Evolutionary conservation across 345 rosid genomes (phyloP).

Genomic region (Ricinus communis): DNA sequence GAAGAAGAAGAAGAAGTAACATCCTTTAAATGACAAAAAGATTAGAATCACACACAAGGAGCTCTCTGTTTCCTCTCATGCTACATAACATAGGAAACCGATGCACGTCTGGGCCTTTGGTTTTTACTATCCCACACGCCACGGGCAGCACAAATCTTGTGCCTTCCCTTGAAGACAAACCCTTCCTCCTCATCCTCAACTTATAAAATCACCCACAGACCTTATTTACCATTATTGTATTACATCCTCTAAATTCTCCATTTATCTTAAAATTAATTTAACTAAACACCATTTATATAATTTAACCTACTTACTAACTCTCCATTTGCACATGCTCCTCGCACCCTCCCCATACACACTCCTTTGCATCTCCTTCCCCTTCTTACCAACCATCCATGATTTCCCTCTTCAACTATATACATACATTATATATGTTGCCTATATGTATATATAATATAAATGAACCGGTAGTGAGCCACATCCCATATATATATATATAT

Average conservation of each 20-base stretch:
- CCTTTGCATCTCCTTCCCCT: constrained; percentile 33
- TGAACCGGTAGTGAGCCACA: too few species aligned
- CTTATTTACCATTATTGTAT: constrained; percentile 22
- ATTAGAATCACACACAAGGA: constrained; percentile 6
- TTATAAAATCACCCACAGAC: background rate
- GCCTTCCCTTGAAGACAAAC: constrained; percentile 41
- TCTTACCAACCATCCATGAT: too few species aligned
- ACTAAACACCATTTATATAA: background rate
- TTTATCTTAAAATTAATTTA: background rate
- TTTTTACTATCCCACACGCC: constrained; percentile 57
- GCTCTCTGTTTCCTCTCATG: constrained; percentile 10
- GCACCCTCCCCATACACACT: constrained; percentile 29
- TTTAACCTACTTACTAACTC: background rate
- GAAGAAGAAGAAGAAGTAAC: background rate
- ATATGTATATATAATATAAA: too few species aligned
- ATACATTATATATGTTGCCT: background rate
- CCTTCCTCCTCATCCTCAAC: constrained; percentile 9
- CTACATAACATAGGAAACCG: constrained; percentile 24
- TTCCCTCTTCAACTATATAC: constrained; percentile 22
- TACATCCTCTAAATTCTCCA: background rate
- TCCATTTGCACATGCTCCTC: constrained; percentile 50
- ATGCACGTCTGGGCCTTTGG: constrained; percentile 45
- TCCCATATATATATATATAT: too few species aligned
- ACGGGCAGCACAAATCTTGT: constrained; percentile 85
- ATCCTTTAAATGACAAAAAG: constrained; percentile 3